Evolutionary conservation across 257 asterid genomes (phyloP).

Genomic region (Capsicum baccatum): DNA sequence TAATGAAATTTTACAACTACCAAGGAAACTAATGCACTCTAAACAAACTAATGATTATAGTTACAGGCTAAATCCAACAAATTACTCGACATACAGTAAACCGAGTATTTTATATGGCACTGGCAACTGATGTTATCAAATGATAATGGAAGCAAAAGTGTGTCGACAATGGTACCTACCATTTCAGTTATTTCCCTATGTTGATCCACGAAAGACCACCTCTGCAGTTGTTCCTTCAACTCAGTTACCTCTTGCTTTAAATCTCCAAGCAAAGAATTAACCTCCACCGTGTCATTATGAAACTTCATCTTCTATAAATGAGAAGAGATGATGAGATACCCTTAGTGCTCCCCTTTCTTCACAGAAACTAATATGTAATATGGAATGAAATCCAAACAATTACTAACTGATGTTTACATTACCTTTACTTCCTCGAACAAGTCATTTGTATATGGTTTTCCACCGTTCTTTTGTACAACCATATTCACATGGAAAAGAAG

Average conservation of each 20-base stretch:
- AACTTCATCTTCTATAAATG: slow-evolving; percentile 31
- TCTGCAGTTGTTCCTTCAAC: slow-evolving; percentile 49
- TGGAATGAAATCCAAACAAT: neutral
- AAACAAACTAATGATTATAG: too few relatives aligned
- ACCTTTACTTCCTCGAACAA: slow-evolving; percentile 56
- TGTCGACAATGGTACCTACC: slow-evolving; percentile 44
- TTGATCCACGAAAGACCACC: slow-evolving; percentile 50
- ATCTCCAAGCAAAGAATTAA: slow-evolving; percentile 48
- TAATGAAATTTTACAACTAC: neutral
- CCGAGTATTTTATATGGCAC: neutral
- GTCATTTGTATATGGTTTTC: slow-evolving; percentile 61
- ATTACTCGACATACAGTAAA: too few relatives aligned
- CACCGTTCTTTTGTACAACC: slow-evolving; percentile 53
- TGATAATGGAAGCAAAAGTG: neutral
- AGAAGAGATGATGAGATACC: neutral
- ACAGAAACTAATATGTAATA: neutral
- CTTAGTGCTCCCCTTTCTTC: neutral
- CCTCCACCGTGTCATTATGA: slow-evolving; percentile 53
- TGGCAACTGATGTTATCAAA: neutral
- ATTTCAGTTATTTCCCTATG: slow-evolving; percentile 48
- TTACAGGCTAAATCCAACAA: neutral
- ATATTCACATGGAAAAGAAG: slow-evolving; percentile 58
- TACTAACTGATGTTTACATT: neutral
- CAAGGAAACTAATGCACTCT: neutral
- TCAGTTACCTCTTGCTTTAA: slow-evolving; percentile 57